Evolutionary conservation across 345 rosid genomes (phyloP).

Genomic region (Erysimum cheiranthoides): DNA sequence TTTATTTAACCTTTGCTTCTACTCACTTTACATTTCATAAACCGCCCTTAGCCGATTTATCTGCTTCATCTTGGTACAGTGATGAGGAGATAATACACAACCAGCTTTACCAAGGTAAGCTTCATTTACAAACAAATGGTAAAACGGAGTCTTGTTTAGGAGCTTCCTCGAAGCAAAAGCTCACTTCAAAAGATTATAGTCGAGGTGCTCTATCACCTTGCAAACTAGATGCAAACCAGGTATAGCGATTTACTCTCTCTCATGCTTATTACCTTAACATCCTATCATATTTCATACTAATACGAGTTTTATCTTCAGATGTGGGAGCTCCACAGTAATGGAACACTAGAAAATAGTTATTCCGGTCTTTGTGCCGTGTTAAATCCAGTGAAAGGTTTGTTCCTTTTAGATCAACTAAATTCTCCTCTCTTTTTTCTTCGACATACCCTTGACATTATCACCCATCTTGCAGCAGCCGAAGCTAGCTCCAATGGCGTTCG

Average conservation of each 20-base stretch:
- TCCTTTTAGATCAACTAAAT: constrained; percentile 1
- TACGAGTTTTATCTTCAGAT: constrained; percentile 50
- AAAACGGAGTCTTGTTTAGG: constrained; percentile 69
- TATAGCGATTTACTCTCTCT: constrained; percentile 21
- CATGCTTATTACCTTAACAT: neutral
- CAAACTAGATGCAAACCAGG: constrained; percentile 83
- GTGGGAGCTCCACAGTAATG: constrained; percentile 77
- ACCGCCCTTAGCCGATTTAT: neutral
- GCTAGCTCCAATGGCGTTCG: constrained; percentile 59
- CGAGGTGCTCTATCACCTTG: constrained; percentile 72
- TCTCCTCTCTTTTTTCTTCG: neutral
- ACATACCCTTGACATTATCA: neutral
- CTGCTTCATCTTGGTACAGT: constrained; percentile 50
- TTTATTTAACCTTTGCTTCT: neutral
- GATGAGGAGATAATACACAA: constrained; percentile 54
- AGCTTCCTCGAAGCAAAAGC: constrained; percentile 71
- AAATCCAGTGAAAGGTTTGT: constrained; percentile 65
- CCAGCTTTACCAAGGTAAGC: constrained; percentile 51
- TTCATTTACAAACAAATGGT: constrained; percentile 60
- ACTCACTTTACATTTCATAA: constrained; percentile 13
- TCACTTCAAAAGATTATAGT: constrained; percentile 65
- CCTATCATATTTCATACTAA: neutral
- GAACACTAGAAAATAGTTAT: constrained; percentile 70
- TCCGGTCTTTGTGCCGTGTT: constrained; percentile 84
- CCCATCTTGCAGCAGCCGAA: constrained; percentile 29